Percentiles rank a stretch among this genome's conserved stretches.
phyloP scores from a whole-genome alignment of 139 green algal species.

The Chlorella sp. region DNA sequence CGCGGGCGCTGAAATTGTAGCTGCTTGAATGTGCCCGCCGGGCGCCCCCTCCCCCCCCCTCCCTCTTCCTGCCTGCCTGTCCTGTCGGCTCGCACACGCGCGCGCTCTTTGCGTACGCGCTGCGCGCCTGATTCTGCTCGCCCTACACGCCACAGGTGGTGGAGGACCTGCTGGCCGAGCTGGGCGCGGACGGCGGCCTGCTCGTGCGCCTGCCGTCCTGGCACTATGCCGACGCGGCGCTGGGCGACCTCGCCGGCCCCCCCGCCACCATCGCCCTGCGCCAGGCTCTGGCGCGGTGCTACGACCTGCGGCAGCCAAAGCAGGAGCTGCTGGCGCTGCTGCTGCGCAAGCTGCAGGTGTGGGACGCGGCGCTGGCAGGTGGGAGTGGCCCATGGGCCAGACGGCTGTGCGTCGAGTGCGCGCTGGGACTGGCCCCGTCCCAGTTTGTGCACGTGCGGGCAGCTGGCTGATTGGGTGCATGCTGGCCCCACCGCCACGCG shows the following conservation, averaged over 20 bases:
- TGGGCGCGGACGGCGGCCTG: constrained; percentile 41
- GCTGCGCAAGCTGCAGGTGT: constrained; percentile 19
- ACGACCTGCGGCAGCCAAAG: constrained; percentile 78
- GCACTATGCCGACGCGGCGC: constrained; percentile 68
- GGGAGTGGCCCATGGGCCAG: too few species aligned
- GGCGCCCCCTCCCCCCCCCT: too few species aligned
- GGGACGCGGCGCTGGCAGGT: not conserved
- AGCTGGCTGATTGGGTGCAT: too few species aligned
- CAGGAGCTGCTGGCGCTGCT: constrained; percentile 60
- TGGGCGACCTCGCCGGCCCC: not conserved
- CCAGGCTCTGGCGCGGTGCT: constrained; percentile 70
- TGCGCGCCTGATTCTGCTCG: not conserved
- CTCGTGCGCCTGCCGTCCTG: constrained; percentile 56
- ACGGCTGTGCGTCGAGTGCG: too few species aligned
- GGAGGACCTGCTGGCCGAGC: constrained; percentile 62
- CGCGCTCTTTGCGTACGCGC: too few species aligned
- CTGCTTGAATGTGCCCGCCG: too few species aligned
- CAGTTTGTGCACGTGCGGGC: too few species aligned
- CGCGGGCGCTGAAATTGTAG: too few species aligned
- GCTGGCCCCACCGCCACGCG: too few species aligned
- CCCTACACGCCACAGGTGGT: constrained; percentile 52
- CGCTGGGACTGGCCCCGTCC: too few species aligned
- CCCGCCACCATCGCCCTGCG: constrained; percentile 55
- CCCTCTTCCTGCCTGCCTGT: too few species aligned
- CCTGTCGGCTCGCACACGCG: too few species aligned